A percentile compares a stretch with the other conserved stretches of the same genome.
Evolutionary conservation across 2,329 filamentous ascomycete species (phyloP).

Genomic region (Plectosphaerella cucumerina): DNA sequence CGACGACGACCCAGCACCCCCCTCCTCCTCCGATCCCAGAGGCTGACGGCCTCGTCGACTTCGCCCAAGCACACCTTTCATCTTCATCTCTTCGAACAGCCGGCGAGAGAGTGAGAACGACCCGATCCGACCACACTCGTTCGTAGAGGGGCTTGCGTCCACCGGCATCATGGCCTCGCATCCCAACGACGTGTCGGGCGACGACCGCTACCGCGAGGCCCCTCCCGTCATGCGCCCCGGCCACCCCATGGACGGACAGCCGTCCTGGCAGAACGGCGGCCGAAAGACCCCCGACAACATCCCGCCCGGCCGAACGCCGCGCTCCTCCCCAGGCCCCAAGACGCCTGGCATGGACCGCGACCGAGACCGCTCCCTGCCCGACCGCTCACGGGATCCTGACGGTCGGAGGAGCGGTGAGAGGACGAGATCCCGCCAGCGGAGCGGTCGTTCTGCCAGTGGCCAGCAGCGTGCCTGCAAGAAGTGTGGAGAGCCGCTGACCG

Average conservation of each 20-base stretch:
- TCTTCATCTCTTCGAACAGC: too few relatives aligned
- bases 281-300: conserved; percentile 30
- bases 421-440: conserved; percentile 51
- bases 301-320: conserved; percentile 27
- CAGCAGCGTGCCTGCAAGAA: conserved; percentile 73
- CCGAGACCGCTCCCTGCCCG: conserved; percentile 18
- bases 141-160: conserved; percentile 2
- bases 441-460: conserved; percentile 53
- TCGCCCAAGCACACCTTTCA: too few relatives aligned
- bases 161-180: conserved; percentile 36
- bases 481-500: conserved; percentile 81
- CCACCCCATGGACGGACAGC: conserved; percentile 23
- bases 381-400: conserved; percentile 21
- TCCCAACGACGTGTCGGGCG: conserved; percentile 36
- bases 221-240: conserved; percentile 22
- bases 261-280: conserved; percentile 30
- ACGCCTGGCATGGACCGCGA: conserved; percentile 10
- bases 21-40: conserved; percentile 10
- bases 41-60: conserved; percentile 9
- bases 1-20: conserved; percentile 2
- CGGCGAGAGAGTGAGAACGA: conserved; percentile 12
- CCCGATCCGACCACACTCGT: conserved; percentile 3
- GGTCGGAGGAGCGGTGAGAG: conserved; percentile 53
- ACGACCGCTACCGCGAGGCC: conserved; percentile 29
- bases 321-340: conserved; percentile 25